A percentile compares a stretch with the other conserved stretches of the same genome.
Conservation (phyloP, 2,329 filamentous ascomycete genomes). For the Fusarium compactum region DNA sequence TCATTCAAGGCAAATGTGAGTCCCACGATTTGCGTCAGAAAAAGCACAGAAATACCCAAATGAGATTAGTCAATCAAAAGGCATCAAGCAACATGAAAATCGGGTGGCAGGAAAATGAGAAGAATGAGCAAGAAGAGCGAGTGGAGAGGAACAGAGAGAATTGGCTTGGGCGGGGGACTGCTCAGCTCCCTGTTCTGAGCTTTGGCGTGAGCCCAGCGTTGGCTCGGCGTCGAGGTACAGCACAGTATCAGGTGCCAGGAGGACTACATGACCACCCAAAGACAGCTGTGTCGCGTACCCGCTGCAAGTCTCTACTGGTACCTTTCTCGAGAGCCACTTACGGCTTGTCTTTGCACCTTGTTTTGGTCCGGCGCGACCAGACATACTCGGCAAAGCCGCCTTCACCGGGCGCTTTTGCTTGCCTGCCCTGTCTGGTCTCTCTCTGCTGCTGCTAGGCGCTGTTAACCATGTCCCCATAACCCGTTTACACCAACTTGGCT, state of each 20-base stretch:
- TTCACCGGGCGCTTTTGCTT: conserved; percentile 38
- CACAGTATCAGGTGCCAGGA: conserved; percentile 54
- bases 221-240: conserved; percentile 48
- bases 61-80: conserved; percentile 22
- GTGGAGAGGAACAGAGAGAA: conserved; percentile 45
- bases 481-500: conserved; percentile 26
- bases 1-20: background rate
- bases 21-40: conserved; percentile 1
- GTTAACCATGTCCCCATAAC: conserved; percentile 17
- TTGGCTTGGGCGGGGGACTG: conserved; percentile 48
- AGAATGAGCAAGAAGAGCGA: conserved; percentile 45
- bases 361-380: conserved; percentile 46
- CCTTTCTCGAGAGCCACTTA: conserved; percentile 47
- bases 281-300: conserved; percentile 54
- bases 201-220: conserved; percentile 34
- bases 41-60: background rate
- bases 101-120: conserved; percentile 37
- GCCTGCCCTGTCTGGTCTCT: conserved; percentile 29
- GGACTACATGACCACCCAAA: conserved; percentile 51
- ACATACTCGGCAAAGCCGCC: conserved; percentile 44
- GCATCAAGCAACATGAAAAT: conserved; percentile 21
- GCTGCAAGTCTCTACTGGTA: conserved; percentile 53
- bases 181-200: conserved; percentile 48
- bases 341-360: conserved; percentile 44
- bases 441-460: conserved; percentile 4